Base-by-base conservation (phyloP, 1,284 basidiomycete species). In the Pascua sp. region DNA sequence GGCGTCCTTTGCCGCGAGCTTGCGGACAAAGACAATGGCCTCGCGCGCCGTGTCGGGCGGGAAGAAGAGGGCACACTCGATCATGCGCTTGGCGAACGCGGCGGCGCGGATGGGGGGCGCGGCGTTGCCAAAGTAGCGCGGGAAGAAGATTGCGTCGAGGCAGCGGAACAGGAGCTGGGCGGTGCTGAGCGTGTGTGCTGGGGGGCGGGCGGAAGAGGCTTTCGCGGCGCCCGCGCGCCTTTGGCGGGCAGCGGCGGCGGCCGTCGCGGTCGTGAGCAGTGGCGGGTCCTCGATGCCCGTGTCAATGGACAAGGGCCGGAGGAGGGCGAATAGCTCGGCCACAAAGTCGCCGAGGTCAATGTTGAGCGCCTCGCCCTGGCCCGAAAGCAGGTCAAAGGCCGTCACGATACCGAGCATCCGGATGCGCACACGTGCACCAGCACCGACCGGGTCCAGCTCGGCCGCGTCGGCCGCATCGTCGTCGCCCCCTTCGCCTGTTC, bases 331-430 rank as follows among this genome's bases (percentile, higher is more conserved):
- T 5, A 81, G 75, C 18, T 77, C 71, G 18, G 85, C 84, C 69
- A 93, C 83, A 72, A 98, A 94, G 68, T 96, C 95, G 65, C 81
- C 84, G 49, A 98, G 81, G 80, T 98, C 96, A 69, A 99, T 89
- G 69, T 95, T 94, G 66, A 99, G 83, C 18, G 94, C 90, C 80
- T 98, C 95, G 85, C 93, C 94, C 85, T 99, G 96, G 11, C 95
- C 96, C 15, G 89, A 88, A 45, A 98, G 84, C 50, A 99, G 84
- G 72, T 98, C 94, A 68, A 98, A 96, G 5, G 94, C 95, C 39
- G 96, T 96, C 57, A 90, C 86, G 66, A 98, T 91, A 69, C 91
- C 96, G 54, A 89, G 79, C 60, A 98, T 81, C 69, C 85, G 86
- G 68, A 84, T 85, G 61, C 84, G 85, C 56, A 85, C 79, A 52